These are phyloP conservation scores for Daldinia vernicosa DNA, from an alignment of 495 filamentous ascomycete species.

Conservation along the genomic window DNA sequence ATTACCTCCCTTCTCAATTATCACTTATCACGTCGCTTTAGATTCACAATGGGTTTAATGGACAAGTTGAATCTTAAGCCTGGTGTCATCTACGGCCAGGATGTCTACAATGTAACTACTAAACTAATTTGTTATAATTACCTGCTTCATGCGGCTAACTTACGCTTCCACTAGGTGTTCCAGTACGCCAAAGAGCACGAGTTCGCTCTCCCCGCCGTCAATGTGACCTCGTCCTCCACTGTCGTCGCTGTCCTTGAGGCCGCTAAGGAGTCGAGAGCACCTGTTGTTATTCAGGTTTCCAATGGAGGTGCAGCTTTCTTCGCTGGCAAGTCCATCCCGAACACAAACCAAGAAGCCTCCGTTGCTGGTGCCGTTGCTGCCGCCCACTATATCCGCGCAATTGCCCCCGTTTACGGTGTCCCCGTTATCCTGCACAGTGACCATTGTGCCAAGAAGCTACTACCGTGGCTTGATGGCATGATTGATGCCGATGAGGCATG, in stretches of 20 bases:
- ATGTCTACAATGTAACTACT: slow-evolving; percentile 65
- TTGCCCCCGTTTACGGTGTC: slow-evolving; percentile 88
- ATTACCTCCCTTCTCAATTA: not conserved
- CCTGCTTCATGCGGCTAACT: not conserved
- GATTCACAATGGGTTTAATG: slow-evolving; percentile 41
- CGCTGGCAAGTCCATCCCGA: slow-evolving; percentile 90
- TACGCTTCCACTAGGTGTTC: slow-evolving; percentile 57
- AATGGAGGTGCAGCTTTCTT: slow-evolving; percentile 97
- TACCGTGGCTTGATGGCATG: slow-evolving; percentile 97
- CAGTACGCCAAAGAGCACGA: slow-evolving; percentile 82
- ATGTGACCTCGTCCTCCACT: slow-evolving; percentile 92
- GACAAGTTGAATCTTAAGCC: slow-evolving; percentile 72
- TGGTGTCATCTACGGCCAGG: slow-evolving; percentile 88
- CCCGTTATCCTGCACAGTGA: slow-evolving; percentile 94
- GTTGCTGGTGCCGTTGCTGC: slow-evolving; percentile 87
- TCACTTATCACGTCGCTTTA: not conserved
- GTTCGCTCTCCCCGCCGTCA: slow-evolving; percentile 93
- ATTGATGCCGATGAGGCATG: slow-evolving; percentile 88
- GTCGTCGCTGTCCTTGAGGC: slow-evolving; percentile 91
- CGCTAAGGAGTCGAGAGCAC: slow-evolving; percentile 85
- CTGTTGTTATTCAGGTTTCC: slow-evolving; percentile 89
- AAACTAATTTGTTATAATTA: slow-evolving; percentile 42
- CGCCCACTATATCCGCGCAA: slow-evolving; percentile 90
- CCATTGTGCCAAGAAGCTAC: slow-evolving; percentile 90
- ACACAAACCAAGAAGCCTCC: slow-evolving; percentile 85